Base-by-base conservation (phyloP, 2,329 filamentous ascomycete genomes). In the Microdochium trichocladiopsis region DNA sequence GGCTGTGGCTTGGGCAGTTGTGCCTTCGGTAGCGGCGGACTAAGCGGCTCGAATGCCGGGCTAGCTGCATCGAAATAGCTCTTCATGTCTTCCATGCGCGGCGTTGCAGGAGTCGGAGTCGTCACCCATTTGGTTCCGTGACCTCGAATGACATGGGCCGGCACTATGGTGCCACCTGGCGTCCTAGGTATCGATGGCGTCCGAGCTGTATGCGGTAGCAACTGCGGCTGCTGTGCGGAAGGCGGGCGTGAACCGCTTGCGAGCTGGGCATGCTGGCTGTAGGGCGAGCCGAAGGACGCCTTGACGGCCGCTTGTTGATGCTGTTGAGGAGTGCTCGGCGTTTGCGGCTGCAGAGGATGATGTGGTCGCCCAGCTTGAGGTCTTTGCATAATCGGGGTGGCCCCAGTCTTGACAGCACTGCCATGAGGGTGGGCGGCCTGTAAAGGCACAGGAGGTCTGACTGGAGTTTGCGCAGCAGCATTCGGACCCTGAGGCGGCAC, bases 41-140 rank as follows among this genome's bases (percentile, higher is more conserved):
- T 86, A 3, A 84, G 69, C 0, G 80, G 80, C 57, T 86, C 83
- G 53, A 71, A 76, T 3, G 74, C 72, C 2, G 83, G 83, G 53
- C 79, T 80, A 31, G 73, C 71, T 16, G 72, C 64, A 48, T 75
- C 72, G 49, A 67, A 71, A 48, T 68, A 63, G 12, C 61, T 64
- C 25, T 58, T 57, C 25, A 55, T 51, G 23, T 64, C 58, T 21
- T 60, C 62, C 54, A 62, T 59, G 3, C 66, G 64, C 2, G 83
- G 83, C 1, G 83, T 86, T 4, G 80, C 80, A 3, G 80, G 78
- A 1, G 80, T 82, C 6, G 79, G 75, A 4, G 71, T 73, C 16
- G 77, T 69, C 2, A 73, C 78, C 82, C 83, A 86, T 60, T 77
- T 79, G 0, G 83, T 86, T 47, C 79, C 80, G 53, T 68, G 63